phyloP scores from a whole-genome alignment of 1,284 basidiomycete genomes.

The Trametes sp. region DNA sequence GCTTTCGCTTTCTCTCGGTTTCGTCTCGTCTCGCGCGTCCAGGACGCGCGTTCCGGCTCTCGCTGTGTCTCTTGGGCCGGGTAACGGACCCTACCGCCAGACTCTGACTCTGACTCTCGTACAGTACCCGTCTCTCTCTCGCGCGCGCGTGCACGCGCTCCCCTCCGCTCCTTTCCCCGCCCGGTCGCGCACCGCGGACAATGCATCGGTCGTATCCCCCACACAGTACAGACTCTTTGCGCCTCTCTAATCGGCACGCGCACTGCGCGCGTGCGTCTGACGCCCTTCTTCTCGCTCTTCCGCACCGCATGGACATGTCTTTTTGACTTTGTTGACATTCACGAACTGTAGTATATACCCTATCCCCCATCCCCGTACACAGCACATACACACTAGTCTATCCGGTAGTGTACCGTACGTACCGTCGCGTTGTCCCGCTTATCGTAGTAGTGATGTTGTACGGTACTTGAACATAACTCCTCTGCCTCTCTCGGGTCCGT shows the following conservation, averaged over 20 bases:
- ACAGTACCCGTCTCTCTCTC: background rate
- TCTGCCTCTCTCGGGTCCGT: background rate
- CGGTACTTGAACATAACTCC: background rate
- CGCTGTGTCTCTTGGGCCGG: constrained; percentile 8
- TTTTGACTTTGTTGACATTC: too few relatives aligned
- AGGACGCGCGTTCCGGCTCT: too few relatives aligned
- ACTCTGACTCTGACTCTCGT: background rate
- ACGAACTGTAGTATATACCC: constrained; percentile 16
- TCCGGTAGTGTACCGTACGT: constrained; percentile 3
- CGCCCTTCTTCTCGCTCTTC: too few relatives aligned
- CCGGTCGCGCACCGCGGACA: constrained; percentile 3
- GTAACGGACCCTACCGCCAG: background rate
- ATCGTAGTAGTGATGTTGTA: constrained; percentile 10
- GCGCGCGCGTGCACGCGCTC: background rate
- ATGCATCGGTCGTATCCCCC: background rate
- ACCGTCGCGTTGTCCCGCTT: constrained; percentile 7
- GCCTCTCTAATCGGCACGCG: background rate
- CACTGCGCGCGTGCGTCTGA: background rate
- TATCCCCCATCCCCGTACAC: too few relatives aligned
- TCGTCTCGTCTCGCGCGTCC: background rate
- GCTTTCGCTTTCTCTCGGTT: background rate
- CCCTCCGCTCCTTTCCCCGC: constrained; percentile 8
- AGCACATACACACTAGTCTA: background rate
- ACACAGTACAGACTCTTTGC: background rate
- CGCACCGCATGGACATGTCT: constrained; percentile 3